Conservation (phyloP, 163 green algal genomes). For the Scenedesmus sp. region DNA sequence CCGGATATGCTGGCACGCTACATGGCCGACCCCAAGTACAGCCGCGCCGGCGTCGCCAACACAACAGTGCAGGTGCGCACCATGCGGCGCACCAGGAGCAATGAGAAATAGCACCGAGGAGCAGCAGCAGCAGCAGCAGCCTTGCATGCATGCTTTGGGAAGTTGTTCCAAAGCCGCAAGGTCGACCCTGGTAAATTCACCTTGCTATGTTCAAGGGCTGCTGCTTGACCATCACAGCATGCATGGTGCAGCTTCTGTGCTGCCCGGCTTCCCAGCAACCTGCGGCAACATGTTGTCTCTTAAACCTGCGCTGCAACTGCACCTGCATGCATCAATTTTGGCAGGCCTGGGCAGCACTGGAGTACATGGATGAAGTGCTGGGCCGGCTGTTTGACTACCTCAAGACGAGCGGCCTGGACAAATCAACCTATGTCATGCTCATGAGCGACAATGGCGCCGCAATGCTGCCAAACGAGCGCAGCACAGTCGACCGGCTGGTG, state of each 20-base stretch:
- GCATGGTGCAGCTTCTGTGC: no score
- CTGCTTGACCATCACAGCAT: no score
- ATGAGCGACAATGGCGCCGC: conserved; percentile 46
- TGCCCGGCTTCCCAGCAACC: no score
- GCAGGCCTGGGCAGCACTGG: conserved; percentile 34
- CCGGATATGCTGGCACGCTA: background rate
- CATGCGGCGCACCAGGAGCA: background rate
- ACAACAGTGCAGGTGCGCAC: background rate
- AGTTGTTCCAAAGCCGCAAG: background rate
- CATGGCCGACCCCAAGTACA: background rate
- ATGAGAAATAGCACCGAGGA: background rate
- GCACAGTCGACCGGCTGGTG: background rate
- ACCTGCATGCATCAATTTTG: background rate
- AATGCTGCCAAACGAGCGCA: conserved; percentile 23
- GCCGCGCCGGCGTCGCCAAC: background rate
- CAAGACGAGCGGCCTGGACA: background rate
- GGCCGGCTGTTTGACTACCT: conserved; percentile 54
- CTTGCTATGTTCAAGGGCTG: background rate
- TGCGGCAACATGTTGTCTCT: background rate
- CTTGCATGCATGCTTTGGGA: background rate
- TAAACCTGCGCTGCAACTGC: background rate
- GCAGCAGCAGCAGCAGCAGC: background rate
- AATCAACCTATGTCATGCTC: conserved; percentile 39
- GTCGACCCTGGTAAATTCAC: background rate
- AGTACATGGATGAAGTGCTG: conserved; percentile 50